Evolutionary conservation across 2,329 filamentous ascomycete species (phyloP).

Genomic region (Ilyonectria mors-panacis): DNA sequence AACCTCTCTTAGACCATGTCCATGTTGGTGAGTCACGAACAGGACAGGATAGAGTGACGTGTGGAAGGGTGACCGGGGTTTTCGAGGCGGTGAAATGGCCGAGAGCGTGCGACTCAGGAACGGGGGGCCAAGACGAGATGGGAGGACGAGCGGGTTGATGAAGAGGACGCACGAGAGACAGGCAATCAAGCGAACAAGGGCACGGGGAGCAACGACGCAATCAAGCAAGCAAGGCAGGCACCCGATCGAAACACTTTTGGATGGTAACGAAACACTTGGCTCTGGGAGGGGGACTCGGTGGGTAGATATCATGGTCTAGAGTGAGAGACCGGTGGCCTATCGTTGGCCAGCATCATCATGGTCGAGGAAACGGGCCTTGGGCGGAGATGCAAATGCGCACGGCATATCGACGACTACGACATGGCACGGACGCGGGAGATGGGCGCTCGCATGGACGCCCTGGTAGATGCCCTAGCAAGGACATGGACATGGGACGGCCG

Average conservation of each 20-base stretch:
- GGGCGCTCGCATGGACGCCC: slow-evolving; percentile 21
- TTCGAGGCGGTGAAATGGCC: slow-evolving; percentile 34
- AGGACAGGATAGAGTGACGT: slow-evolving; percentile 29
- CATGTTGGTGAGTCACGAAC: slow-evolving; percentile 46
- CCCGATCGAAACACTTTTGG: slow-evolving; percentile 40
- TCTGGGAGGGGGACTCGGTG: slow-evolving; percentile 25
- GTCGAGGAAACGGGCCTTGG: slow-evolving; percentile 46
- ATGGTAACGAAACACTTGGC: slow-evolving; percentile 41
- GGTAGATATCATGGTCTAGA: slow-evolving; percentile 39
- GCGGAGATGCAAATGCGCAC: slow-evolving; percentile 2
- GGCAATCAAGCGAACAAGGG: slow-evolving; percentile 36
- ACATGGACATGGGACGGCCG: slow-evolving; percentile 7
- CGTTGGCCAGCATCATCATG: slow-evolving; percentile 36
- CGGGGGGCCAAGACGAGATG: slow-evolving; percentile 25
- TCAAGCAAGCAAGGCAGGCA: slow-evolving; percentile 39
- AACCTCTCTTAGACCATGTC: slow-evolving; percentile 42
- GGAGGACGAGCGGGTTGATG: slow-evolving; percentile 46
- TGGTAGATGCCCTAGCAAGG: slow-evolving; percentile 3
- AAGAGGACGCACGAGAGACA: slow-evolving; percentile 38
- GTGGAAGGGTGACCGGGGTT: slow-evolving; percentile 36
- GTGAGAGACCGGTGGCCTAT: slow-evolving; percentile 37
- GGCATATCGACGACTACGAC: slow-evolving; percentile 21
- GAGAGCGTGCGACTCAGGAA: slow-evolving; percentile 39
- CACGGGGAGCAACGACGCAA: slow-evolving; percentile 37
- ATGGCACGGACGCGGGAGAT: slow-evolving; percentile 8